Percentiles rank a stretch among this genome's conserved stretches.
These are phyloP conservation scores for Amanita phalloides DNA, from an alignment of 768 basidiomycete species.

Conservation along the genomic window DNA sequence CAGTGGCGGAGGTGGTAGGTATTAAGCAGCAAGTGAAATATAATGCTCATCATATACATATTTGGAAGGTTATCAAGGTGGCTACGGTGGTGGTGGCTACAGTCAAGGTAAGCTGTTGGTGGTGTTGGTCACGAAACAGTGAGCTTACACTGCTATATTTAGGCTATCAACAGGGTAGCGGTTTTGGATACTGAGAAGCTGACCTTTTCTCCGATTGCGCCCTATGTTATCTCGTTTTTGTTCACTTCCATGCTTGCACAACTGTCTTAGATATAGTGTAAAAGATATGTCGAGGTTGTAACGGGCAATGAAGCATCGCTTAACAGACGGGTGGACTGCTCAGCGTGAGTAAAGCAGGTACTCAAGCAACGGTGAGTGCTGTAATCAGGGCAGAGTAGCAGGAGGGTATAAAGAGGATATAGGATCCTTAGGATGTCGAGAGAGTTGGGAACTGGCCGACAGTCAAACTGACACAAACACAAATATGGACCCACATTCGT, in stretches of 20 bases:
- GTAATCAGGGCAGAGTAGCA: neutral
- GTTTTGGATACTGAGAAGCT: slow-evolving; percentile 10
- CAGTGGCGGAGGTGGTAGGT: slow-evolving; percentile 9
- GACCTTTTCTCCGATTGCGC: neutral
- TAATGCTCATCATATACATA: neutral
- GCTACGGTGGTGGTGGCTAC: slow-evolving; percentile 5
- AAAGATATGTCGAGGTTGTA: neutral
- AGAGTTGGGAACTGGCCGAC: neutral
- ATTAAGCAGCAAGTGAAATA: neutral
- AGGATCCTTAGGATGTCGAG: neutral
- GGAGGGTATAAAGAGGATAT: neutral
- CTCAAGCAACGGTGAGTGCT: no score
- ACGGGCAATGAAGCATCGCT: neutral
- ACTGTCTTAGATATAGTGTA: neutral
- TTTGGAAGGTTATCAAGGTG: slow-evolving; percentile 6
- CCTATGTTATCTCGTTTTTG: neutral
- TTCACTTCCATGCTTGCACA: neutral
- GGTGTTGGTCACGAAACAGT: no score
- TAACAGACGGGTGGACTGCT: neutral
- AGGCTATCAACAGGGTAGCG: slow-evolving; percentile 4
- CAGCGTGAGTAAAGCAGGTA: no score
- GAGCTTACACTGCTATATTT: neutral
- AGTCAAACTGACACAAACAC: slow-evolving; percentile 9
- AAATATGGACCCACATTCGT: slow-evolving; percentile 21
- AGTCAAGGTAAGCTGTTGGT: neutral